Conservation (phyloP, 1,284 basidiomycete species). For the Ganoderma boninense region DNA sequence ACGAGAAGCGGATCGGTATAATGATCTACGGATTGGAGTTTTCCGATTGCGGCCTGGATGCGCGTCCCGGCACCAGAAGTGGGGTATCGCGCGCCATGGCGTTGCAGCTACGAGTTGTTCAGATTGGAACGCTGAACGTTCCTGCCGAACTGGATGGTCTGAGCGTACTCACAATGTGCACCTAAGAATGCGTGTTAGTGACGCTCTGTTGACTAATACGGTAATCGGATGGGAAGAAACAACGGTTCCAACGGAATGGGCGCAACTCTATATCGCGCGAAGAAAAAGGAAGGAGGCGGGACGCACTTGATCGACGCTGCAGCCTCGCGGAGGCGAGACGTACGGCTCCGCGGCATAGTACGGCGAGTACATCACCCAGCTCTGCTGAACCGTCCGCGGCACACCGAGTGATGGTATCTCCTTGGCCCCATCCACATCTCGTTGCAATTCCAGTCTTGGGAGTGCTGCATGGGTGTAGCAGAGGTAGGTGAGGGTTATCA, state of each 20-base stretch:
- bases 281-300: neutral
- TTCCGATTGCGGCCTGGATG: conserved; percentile 61
- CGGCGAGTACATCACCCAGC: conserved; percentile 70
- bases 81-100: conserved; percentile 86
- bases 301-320: conserved; percentile 64
- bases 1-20: conserved; percentile 58
- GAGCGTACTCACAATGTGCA: neutral
- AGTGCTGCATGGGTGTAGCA: conserved; percentile 22
- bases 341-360: conserved; percentile 62
- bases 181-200: conserved; percentile 7
- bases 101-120: conserved; percentile 66
- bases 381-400: conserved; percentile 33
- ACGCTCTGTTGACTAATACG: neutral
- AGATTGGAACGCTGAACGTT: neutral
- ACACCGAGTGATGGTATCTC: conserved; percentile 14
- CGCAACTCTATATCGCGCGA: neutral
- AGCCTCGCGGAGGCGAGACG: conserved; percentile 52
- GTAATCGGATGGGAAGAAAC: neutral
- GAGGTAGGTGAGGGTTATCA: conserved; percentile 24
- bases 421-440: neutral
- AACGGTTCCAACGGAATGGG: neutral
- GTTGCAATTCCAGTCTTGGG: neutral
- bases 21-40: conserved; percentile 55
- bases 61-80: conserved; percentile 56
- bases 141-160: neutral